phyloP scores from a whole-genome alignment of 73 alveolate species.

The Breviolum minutum region DNA sequence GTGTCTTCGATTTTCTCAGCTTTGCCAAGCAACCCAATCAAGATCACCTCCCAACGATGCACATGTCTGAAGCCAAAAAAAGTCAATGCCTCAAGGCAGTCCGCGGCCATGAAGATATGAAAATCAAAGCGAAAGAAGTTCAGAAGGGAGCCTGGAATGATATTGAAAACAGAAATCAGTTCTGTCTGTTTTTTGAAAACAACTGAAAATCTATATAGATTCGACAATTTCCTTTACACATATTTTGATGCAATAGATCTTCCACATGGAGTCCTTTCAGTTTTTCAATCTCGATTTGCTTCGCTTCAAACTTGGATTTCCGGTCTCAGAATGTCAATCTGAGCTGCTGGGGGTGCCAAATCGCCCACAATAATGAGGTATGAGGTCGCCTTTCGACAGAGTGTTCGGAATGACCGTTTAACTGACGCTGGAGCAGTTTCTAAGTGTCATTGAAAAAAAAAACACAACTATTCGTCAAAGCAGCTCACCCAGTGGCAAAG shows the following conservation, averaged over 20 bases:
- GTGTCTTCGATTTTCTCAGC: background rate
- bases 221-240: background rate
- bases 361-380: slow-evolving; percentile 86
- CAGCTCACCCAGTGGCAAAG: background rate
- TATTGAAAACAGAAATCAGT: no score
- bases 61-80: slow-evolving; percentile 25
- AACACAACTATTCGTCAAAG: background rate
- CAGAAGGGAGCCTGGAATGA: background rate
- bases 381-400: slow-evolving; percentile 41
- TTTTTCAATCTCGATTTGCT: no score
- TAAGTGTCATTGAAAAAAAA: no score
- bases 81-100: slow-evolving; percentile 5
- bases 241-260: no score
- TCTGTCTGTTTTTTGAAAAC: background rate
- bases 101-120: background rate
- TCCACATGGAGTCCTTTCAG: no score
- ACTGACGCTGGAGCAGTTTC: background rate
- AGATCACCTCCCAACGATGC: slow-evolving; percentile 86
- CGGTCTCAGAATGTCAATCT: no score
- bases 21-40: slow-evolving; percentile 15
- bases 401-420: no score
- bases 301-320: no score
- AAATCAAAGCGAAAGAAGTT: background rate
- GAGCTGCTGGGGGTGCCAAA: slow-evolving; percentile 77
- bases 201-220: background rate